phyloP scores from a whole-genome alignment of 176 grass and related monocot species.

The Canna indica region DNA sequence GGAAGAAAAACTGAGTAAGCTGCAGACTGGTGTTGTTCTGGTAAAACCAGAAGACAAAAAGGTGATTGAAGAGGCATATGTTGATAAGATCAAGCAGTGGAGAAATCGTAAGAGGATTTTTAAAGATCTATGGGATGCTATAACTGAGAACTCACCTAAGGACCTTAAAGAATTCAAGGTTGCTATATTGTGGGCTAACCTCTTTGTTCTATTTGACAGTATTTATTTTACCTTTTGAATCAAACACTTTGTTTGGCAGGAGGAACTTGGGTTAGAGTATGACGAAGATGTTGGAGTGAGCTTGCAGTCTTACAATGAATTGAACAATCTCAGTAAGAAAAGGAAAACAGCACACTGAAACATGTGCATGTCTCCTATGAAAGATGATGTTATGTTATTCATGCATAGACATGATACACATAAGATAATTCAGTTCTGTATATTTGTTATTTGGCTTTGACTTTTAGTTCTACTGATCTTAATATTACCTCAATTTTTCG shows the following conservation, averaged over 20 bases:
- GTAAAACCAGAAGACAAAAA: constrained; percentile 95
- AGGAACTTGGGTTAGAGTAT: constrained; percentile 93
- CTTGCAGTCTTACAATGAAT: constrained; percentile 54
- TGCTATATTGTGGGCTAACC: neutral
- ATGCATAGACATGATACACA: neutral
- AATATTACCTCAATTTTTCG: neutral
- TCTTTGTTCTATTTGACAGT: neutral
- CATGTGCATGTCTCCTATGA: neutral
- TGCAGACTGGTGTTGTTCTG: constrained; percentile 61
- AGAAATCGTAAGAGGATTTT: constrained; percentile 90
- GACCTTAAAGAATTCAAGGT: constrained; percentile 97
- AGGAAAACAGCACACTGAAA: constrained; percentile 42
- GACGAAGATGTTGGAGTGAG: constrained; percentile 79
- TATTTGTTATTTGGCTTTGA: neutral
- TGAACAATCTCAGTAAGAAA: constrained; percentile 54
- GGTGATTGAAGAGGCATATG: constrained; percentile 57
- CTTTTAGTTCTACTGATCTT: neutral
- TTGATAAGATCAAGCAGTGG: constrained; percentile 86
- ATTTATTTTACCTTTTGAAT: neutral
- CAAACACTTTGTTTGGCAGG: constrained; percentile 40
- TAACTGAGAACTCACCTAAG: constrained; percentile 90
- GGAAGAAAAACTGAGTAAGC: constrained; percentile 69
- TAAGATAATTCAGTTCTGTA: neutral
- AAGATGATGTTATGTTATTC: constrained; percentile 6
- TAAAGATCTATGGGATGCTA: constrained; percentile 89